Evolutionary conservation across 331 rosid genomes (phyloP), one percentile per base, ranked within the genome.

Genomic region (Malus hybrid): DNA sequence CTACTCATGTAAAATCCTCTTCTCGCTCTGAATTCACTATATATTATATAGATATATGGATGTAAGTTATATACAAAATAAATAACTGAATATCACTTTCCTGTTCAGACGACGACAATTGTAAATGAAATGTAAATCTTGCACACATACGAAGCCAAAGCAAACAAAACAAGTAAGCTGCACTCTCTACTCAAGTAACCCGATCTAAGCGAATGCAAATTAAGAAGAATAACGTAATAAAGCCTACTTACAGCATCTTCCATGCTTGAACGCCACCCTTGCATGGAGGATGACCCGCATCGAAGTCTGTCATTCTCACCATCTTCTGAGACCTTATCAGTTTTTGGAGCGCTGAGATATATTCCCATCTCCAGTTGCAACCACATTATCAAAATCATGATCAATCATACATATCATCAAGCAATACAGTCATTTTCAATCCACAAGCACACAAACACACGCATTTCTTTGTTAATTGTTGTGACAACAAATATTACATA

Each of bases 231-330:
- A 6, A 33, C 67, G 12, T 39, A 39, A 34, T 55, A 34, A 57
- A 32, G 56, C 20, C 4, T 3, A 48, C 72, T 82, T 33, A 94
- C 99, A 78, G 99, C 97, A 85, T 94, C 99, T 82, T 94, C 99
- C 99, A 94, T 94, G 61, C 97, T 80, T 57, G 96, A 87, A 75
- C 99, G 93, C 97, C 99, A 92, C 15, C 99, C 99, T 83, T 94
- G 99, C 99, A 94, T 92, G 16, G 99, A 94, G 55, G 99, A 92
- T 66, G 87, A 58, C 29, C 97, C 97, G 1, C 48, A 94, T 53
- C 93, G 87, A 78, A 94, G 93, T 78, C 56, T 85, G 56, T 75
- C 89, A 63, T 86, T 92, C 83, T 85, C 97, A 12, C 97, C 97
- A 56, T 90, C 97, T 63, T 90, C 97, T 36, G 99, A 92, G 44